Evolutionary conservation across 2,329 filamentous ascomycete genomes (phyloP).

Genomic region (Talaromyces sp.): DNA sequence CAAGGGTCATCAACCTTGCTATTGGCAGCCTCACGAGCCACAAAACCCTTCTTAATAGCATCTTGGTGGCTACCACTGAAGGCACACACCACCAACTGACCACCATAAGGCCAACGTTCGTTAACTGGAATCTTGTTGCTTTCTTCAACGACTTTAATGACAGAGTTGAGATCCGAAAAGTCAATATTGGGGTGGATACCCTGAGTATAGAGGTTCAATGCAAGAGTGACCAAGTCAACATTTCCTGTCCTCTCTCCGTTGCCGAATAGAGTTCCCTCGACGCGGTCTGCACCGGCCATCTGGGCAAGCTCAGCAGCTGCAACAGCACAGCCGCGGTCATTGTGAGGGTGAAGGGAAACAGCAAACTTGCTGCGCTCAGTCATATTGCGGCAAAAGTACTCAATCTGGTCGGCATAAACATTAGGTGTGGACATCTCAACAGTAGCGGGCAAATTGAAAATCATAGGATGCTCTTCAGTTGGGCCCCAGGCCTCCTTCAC

Average conservation of each 20-base stretch:
- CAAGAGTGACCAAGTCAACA: conserved; percentile 89
- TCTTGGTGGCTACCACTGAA: conserved; percentile 94
- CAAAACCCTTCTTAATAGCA: conserved; percentile 85
- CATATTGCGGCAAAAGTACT: conserved; percentile 89
- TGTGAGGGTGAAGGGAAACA: conserved; percentile 90
- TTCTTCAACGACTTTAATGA: conserved; percentile 86
- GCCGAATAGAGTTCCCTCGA: conserved; percentile 90
- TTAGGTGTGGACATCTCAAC: conserved; percentile 95
- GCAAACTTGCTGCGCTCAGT: conserved; percentile 80
- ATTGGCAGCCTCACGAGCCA: conserved; percentile 62
- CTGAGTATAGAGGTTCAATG: conserved; percentile 91
- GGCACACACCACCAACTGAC: conserved; percentile 85
- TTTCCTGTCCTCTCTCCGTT: conserved; percentile 96
- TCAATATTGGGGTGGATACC: conserved; percentile 82
- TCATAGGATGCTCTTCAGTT: conserved; percentile 73
- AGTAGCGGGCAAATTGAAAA: conserved; percentile 95
- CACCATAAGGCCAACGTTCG: conserved; percentile 84
- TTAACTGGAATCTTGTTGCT: conserved; percentile 96
- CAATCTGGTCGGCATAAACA: conserved; percentile 92
- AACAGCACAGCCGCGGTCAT: conserved; percentile 86
- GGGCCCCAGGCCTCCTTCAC: conserved; percentile 94
- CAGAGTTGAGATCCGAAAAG: conserved; percentile 80
- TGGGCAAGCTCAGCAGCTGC: conserved; percentile 89
- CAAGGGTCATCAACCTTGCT: conserved; percentile 66
- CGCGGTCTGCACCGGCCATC: conserved; percentile 93